These are phyloP conservation scores for Aspergillus sp. DNA, from an alignment of 2,329 filamentous ascomycete genomes.

Conservation along the genomic window DNA sequence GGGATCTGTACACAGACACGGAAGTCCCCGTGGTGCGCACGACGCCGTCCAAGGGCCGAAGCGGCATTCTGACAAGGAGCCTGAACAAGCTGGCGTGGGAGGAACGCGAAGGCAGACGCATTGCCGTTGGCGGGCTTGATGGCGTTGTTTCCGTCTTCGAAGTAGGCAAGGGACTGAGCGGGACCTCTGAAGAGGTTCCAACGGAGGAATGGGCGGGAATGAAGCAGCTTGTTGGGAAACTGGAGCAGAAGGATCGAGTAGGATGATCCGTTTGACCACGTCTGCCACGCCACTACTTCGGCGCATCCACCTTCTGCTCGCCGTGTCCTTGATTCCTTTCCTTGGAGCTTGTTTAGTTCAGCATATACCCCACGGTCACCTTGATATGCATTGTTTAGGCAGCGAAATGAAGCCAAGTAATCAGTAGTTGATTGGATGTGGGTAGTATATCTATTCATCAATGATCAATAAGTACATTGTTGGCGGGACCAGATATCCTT, in stretches of 20 bases:
- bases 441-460: not conserved
- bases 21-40: conserved; percentile 84
- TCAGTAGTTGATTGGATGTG: not conserved
- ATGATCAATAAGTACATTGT: conserved; percentile 25
- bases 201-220: conserved; percentile 88
- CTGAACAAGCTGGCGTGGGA: conserved; percentile 96
- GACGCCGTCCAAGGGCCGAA: conserved; percentile 54
- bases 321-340: conserved; percentile 3
- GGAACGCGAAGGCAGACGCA: conserved; percentile 69
- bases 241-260: conserved; percentile 48
- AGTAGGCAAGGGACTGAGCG: conserved; percentile 61
- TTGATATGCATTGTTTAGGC: conserved; percentile 11
- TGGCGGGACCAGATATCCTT: too few relatives aligned
- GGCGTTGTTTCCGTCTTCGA: conserved; percentile 88
- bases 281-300: conserved; percentile 3
- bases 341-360: conserved; percentile 9
- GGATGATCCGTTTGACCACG: conserved; percentile 13
- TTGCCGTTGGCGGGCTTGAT: conserved; percentile 87
- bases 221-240: conserved; percentile 73
- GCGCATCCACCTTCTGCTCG: conserved; percentile 6
- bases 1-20: conserved; percentile 86
- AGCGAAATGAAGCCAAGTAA: too few relatives aligned
- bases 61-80: conserved; percentile 66
- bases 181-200: conserved; percentile 73
- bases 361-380: conserved; percentile 18